Base-by-base conservation (phyloP, 1,284 basidiomycete species). In the Apiotrichum laibachii region DNA sequence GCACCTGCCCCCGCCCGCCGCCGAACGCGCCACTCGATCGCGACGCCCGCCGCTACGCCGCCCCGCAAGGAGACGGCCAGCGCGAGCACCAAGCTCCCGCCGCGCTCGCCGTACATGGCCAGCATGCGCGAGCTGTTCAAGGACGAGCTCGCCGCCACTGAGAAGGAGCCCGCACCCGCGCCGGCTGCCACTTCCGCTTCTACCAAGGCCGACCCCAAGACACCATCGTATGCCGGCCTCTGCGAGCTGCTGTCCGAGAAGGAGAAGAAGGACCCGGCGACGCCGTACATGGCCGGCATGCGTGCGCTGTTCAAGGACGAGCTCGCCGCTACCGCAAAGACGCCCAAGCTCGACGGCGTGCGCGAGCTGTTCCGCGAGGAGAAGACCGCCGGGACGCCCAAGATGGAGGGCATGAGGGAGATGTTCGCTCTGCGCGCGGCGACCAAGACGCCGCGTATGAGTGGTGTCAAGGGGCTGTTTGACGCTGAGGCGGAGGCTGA, bases 261-360 rank as follows among this genome's bases (percentile, higher is more conserved):
- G 44, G 15, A 26, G 40, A 40, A 21, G 50, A 13, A 2, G 35
- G 52, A 43, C 31, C 48, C 56, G 19, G 60, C 50, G 39, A 60
- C 64, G 33, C 57, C 63, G 16, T 57, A 48, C 50, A 50, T 58
- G 49, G 54, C 47, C 33, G 55, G 54, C 46, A 50, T 56, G 37
- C 37, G 50, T 26, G 52, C 45, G 12, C 44, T 57, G 21, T 57
- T 53, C 22, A 63, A 62, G 48, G 60, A 69, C 42, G 46, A 47
- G 47, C 58, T 46, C 40, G 57, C 61, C 18, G 61, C 60, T 10
- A 59, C 62, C 4, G 4, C 26, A 3, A 31, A 31, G 39, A 72
- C 71, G 1, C 72, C 72, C 3, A 56, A 61, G 47, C 58, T 71
- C 48, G 26, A 55, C 9, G 71, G 71, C 13, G 46, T 73, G 15